phyloP scores from a whole-genome alignment of 116 monocot genomes.

The Cymodocea nodosa region DNA sequence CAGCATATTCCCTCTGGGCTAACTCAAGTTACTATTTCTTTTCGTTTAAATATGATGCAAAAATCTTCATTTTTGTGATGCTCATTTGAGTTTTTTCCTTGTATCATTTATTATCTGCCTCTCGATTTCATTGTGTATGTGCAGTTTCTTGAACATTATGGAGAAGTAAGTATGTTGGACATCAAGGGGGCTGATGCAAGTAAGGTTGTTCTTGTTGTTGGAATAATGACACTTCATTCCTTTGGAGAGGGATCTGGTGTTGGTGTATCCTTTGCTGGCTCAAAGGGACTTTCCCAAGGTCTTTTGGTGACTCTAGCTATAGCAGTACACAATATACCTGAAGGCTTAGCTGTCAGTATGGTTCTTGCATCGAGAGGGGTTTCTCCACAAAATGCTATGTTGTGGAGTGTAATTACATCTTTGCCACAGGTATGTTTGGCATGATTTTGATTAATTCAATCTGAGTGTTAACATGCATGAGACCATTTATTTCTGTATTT shows the following conservation, averaged over 20 bases:
- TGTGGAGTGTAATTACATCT: slow-evolving; percentile 99
- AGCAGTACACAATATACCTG: slow-evolving; percentile 96
- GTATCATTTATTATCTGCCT: too few species aligned
- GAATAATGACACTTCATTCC: slow-evolving; percentile 99
- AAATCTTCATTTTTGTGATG: too few species aligned
- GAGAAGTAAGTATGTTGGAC: slow-evolving; percentile 97
- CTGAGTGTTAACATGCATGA: neutral
- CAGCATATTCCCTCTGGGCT: too few species aligned
- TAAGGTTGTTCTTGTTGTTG: slow-evolving; percentile 85
- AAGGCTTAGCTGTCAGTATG: slow-evolving; percentile 99
- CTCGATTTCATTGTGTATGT: too few species aligned
- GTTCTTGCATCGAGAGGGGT: slow-evolving; percentile 89
- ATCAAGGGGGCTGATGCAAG: slow-evolving; percentile 97
- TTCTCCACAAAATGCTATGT: slow-evolving; percentile 91
- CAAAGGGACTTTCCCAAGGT: slow-evolving; percentile 91
- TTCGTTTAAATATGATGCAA: too few species aligned
- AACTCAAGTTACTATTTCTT: too few species aligned
- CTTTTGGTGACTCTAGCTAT: slow-evolving; percentile 88
- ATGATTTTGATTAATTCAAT: neutral
- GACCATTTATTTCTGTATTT: neutral
- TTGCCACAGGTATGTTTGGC: slow-evolving; percentile 69
- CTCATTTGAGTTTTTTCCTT: too few species aligned
- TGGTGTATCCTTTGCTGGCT: slow-evolving; percentile 91
- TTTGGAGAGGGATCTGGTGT: slow-evolving; percentile 99
- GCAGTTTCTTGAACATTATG: slow-evolving; percentile 88